Conservation (phyloP, 106 monocot genomes). For the Dendrobium huoshanense region DNA sequence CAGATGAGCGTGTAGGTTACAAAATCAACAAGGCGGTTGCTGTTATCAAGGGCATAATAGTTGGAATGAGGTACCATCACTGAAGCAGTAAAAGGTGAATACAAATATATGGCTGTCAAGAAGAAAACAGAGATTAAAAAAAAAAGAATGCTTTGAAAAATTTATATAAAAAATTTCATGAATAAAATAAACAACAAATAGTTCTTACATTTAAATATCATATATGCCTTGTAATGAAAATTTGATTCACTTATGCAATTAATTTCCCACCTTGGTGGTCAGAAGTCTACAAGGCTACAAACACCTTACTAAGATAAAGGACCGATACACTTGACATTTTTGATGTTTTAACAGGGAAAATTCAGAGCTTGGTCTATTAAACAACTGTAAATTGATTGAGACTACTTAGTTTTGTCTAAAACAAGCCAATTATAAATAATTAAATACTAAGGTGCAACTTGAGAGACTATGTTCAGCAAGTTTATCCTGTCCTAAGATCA, state of each 20-base stretch:
- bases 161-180: neutral
- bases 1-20: conserved; percentile 53
- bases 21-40: conserved; percentile 77
- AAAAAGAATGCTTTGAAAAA: neutral
- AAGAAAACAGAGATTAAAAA: conserved; percentile 3
- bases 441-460: too few species aligned
- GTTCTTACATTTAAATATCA: neutral
- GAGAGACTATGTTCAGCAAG: too few species aligned
- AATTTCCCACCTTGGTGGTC: neutral
- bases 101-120: conserved; percentile 17
- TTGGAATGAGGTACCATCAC: conserved; percentile 54
- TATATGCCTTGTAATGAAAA: neutral
- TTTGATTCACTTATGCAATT: neutral
- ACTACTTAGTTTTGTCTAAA: too few species aligned
- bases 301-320: neutral
- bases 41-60: conserved; percentile 78
- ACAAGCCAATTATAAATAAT: too few species aligned
- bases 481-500: too few species aligned
- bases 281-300: neutral
- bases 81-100: conserved; percentile 16
- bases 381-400: neutral
- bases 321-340: neutral
- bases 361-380: neutral
- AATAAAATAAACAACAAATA: neutral
- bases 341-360: too few species aligned